Base-by-base conservation (phyloP, 441 rosid genomes). In the Cnidoscolus chayamansa region DNA sequence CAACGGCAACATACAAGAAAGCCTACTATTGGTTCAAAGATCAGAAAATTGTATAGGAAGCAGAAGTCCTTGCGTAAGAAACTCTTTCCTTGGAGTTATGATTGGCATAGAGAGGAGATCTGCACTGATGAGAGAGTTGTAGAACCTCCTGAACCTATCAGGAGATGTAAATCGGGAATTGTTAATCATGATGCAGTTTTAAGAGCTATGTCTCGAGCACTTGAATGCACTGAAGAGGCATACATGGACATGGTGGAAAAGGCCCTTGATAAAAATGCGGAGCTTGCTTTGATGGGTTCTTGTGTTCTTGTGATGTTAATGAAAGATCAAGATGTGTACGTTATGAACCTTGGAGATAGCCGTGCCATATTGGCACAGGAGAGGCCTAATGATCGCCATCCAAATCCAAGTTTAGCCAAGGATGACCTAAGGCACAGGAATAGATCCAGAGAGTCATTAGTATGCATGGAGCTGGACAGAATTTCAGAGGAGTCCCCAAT, bases 401-500 rank as follows among this genome's bases (percentile, higher is more conserved):
- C 87, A 43, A 87, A 84, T 87, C 84, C 87, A 20, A 86, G 69
- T 81, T 83, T 77, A 80, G 76, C 73, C 10, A 90, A 77, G 81
- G 96, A 93, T 65, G 92, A 89, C 73, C 58, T 87, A 72, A 84
- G 82, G 86, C 85, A 86, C 72, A 82, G 88, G 81, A 93, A 81
- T 56, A 87, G 94, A 82, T 93, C 93, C 7, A 80, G 96, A 81
- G 96, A 91, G 76, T 90, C 91, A 8, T 74, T 91, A 74, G 94
- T 85, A 72, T 91, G 92, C 31, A 87, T 93, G 93, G 98, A 90
- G 85, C 87, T 93, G 74, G 97, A 91, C 79, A 88, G 96, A 81
- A 93, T 93, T 75, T 93, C 98, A 19, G 98, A 93, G 80, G 98
- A 93, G 84, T 93, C 97, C 69, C 98, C 98, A 5, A 86, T 91